A percentile compares a stretch with the other conserved stretches of the same genome.
phyloP scores from a whole-genome alignment of 345 rosid species.

The Cardiospermum halicacabum region DNA sequence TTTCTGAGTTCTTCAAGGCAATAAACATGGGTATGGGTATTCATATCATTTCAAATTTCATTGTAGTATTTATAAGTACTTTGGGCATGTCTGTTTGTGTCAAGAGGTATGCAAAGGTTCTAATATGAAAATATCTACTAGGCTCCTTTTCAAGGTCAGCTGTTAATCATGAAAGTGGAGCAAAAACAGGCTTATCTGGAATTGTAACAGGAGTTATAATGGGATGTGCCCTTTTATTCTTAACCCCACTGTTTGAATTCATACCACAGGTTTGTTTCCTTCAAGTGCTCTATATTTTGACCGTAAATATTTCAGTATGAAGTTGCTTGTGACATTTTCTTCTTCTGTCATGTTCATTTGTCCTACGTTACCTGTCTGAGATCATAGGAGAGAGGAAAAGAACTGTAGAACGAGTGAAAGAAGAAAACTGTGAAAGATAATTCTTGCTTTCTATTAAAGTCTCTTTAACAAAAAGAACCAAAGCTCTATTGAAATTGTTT shows the following conservation, averaged over 20 bases:
- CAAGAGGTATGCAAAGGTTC: background rate
- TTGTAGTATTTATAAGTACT: background rate
- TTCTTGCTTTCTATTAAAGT: background rate
- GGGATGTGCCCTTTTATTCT: constrained; percentile 79
- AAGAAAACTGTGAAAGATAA: background rate
- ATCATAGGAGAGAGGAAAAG: background rate
- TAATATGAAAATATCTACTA: constrained; percentile 33
- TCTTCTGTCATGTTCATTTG: background rate
- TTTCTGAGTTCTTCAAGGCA: constrained; percentile 17
- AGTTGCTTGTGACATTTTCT: background rate
- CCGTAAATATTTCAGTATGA: background rate
- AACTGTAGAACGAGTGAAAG: too few relatives aligned
- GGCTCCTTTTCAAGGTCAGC: constrained; percentile 99
- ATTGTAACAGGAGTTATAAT: constrained; percentile 73
- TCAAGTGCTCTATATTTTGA: constrained; percentile 2
- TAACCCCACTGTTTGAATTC: constrained; percentile 75
- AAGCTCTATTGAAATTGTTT: background rate
- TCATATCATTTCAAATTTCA: background rate
- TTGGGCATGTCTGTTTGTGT: background rate
- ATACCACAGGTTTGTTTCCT: constrained; percentile 78
- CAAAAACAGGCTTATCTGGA: constrained; percentile 88
- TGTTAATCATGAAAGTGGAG: constrained; percentile 94
- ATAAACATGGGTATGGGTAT: constrained; percentile 11
- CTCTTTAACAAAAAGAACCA: background rate
- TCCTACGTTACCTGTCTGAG: background rate